Evolutionary conservation across 495 filamentous ascomycete genomes (phyloP).

Genomic region (Rhypophila decipiens): DNA sequence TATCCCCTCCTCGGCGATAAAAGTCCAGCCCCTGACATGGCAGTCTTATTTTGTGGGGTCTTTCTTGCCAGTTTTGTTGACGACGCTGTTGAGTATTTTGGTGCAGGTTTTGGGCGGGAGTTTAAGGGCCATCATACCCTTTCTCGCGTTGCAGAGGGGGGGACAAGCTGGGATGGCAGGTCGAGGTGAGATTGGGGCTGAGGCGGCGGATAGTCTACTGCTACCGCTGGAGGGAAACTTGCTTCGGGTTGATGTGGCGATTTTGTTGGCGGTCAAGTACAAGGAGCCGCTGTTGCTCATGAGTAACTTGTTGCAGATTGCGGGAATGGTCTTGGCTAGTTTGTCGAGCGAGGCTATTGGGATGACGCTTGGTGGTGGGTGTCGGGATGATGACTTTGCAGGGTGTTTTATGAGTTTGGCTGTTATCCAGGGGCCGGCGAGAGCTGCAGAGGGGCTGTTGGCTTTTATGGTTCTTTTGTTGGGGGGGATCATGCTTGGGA

Average conservation of each 20-base stretch:
- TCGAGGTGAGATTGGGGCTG: no score
- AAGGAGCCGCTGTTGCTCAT: not conserved
- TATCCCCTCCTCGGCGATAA: not conserved
- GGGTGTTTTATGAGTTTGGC: constrained; percentile 1
- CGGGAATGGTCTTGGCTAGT: not conserved
- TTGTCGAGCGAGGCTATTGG: not conserved
- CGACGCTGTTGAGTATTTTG: not conserved
- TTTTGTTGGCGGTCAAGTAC: not conserved
- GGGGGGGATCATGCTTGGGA: not conserved
- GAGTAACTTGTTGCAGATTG: not conserved
- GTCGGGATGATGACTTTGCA: not conserved
- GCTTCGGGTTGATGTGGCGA: not conserved
- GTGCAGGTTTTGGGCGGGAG: not conserved
- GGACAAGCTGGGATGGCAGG: no score
- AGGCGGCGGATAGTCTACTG: no score
- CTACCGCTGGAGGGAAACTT: not conserved
- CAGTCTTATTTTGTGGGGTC: constrained; percentile 1
- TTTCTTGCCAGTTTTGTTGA: not conserved
- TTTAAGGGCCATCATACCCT: not conserved
- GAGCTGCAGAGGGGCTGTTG: not conserved
- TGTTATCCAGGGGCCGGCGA: not conserved
- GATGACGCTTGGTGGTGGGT: not conserved
- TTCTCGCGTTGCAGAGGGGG: no score
- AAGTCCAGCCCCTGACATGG: not conserved
- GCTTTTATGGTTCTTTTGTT: not conserved